Base-by-base conservation (phyloP, 2,329 filamentous ascomycete genomes). In the Hypoxylon sp. region DNA sequence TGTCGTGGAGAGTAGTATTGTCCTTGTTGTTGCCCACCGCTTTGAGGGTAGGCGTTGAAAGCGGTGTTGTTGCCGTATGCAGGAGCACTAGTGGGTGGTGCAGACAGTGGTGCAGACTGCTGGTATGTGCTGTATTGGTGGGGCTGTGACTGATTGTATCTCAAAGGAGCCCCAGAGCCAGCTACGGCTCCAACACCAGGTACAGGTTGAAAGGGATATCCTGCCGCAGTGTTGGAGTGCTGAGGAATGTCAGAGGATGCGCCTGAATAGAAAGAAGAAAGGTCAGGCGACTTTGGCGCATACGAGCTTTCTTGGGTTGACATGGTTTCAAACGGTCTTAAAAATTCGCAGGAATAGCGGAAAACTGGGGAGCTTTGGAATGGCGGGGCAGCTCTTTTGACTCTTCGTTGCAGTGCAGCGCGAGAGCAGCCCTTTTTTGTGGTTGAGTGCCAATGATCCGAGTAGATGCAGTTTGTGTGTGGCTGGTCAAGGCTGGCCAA, bases 231-330 rank as follows among this genome's bases (percentile, higher is more conserved):
- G 67, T 71, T 67, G 59, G 75, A 51, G 72, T 71, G 59, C 67
- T 74, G 68, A 69, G 74, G 70, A 69, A 74, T 68, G 67, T 64
- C 65, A 59, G 71, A 71, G 54, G 75, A 76, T 66, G 77, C 72
- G 69, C 79, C 76, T 67, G 84, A 80, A 74, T 83, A 86, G 78
- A 88, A 84, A 66, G 84, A 87, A 66, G 86, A 88, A 72, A 88
- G 83, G 81, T 88, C 86, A 76, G 87, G 87, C 74, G 86, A 88
- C 78, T 84, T 86, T 72, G 87, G 87, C 72, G 84, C 86, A 80
- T 88, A 88, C 67, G 79, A 81, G 71, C 80, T 81, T 75, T 85
- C 84, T 76, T 83, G 81, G 73, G 81, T 73, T 59, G 77, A 82
- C 81, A 87, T 87, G 81, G 80, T 82, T 77, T 67, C 19, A 62